Base-by-base conservation (phyloP, 352 stramenopile genomes). In the Phytophthora chlamydospora region DNA sequence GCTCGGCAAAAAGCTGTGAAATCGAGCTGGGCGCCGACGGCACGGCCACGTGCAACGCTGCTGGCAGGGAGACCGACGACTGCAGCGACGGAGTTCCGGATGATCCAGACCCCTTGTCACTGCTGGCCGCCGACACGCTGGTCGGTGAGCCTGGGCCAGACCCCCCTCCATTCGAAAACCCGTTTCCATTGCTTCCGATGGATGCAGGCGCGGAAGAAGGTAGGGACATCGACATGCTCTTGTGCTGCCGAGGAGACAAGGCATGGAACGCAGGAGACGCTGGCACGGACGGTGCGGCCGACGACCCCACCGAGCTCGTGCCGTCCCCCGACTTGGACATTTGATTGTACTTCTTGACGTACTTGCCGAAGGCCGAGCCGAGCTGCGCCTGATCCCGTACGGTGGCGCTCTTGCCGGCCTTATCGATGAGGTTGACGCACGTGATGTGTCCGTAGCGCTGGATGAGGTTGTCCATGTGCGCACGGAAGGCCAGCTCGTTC, bases 361-460 rank as follows among this genome's bases (percentile, higher is more conserved):
- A 92, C 63, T 89, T 89, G 35, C 97, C 92, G 63, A 98, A 97
- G 10, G 88, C 78, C 43, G 89, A 80, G 40, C 95, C 96, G 32
- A 99, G 76, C 63, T 89, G 76, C 9, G 91, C 81, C 75, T 99
- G 95, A 65, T 98, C 91, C 24, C 83, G 85, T 63, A 94, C 81
- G 0, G 80, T 88, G 10, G 68, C 61, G 33, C 71, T 82, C 60
- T 86, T 88, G 19, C 87, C 90, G 32, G 78, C 89, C 71, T 97
- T 95, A 67, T 99, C 96, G 36, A 99, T 93, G 9, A 99, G 77
- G 68, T 98, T 98, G 39, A 98, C 88, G 42, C 96, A 90, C 12
- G 93, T 68, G 38, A 97, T 85, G 47, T 83, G 89, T 19, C 88
- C 82, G 56, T 91, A 91, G 13, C 80, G 71, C 50, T 79, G 62